Base-by-base conservation (phyloP, 2,329 filamentous ascomycete species). In the Lachnellula willkommii region DNA sequence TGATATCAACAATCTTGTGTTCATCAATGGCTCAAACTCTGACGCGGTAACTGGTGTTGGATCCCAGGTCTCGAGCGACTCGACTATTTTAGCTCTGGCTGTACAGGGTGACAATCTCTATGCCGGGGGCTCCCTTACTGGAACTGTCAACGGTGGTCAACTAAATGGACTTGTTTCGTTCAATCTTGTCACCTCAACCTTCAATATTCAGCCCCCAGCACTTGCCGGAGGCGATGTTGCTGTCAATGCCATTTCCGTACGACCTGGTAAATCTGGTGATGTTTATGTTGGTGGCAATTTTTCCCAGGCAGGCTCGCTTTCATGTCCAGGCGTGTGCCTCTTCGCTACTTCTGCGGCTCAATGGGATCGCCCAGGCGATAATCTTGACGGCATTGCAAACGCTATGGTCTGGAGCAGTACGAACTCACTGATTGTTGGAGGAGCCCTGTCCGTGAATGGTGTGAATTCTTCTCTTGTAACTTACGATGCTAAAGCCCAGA, bases 211-310 rank as follows among this genome's bases (percentile, higher is more conserved):
- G 66, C 90, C 93, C 1, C 85, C 91, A 28, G 79, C 87, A 1
- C 77, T 97, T 2, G 79, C 79, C 11, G 92, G 93, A 14, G 75
- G 77, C 5, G 80, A 84, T 59, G 83, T 85, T 26, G 82, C 83
- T 2, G 91, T 97, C 43, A 87, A 90, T 56, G 77, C 88, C 28
- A 90, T 99, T 63, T 81, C 83, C 11, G 78, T 85, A 8, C 87
- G 86, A 54, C 88, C 89, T 0, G 24, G 24, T 24, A 81, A 80
- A 53, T 84, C 84, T 17, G 77, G 79, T 1, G 84, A 94, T 50
- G 78, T 99, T 12, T 99, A 88, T 67, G 88, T 99, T 35, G 93
- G 88, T 39, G 94, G 94, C 35, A 83, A 81, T 9, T 99, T 97
- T 68, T 77, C 83, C n/a, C 83, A 81, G 35, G 94, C 91, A 17